Evolutionary conservation across 176 grass and related monocot genomes (phyloP).

Genomic region (Secale cereale): DNA sequence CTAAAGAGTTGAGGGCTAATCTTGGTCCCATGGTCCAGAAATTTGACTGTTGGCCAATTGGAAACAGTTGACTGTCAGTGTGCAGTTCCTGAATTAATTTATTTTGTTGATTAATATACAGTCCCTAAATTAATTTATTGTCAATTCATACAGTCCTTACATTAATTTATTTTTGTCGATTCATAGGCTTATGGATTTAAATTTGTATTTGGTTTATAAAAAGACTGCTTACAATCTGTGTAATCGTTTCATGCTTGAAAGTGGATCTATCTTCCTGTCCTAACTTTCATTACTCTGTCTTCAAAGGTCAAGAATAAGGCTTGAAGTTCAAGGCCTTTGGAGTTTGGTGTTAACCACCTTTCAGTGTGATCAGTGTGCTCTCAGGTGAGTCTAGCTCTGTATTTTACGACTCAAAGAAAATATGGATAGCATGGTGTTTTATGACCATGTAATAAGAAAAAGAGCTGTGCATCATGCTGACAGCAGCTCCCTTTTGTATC

Average conservation of each 20-base stretch:
- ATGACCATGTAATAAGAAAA: constrained; percentile 10
- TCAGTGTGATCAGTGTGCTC: constrained; percentile 4
- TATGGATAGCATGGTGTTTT: constrained; percentile 17
- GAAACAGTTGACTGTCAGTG: background rate
- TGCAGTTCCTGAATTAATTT: background rate
- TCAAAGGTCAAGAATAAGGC: constrained; percentile 71
- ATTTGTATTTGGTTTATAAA: constrained; percentile 25
- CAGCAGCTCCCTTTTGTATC: background rate
- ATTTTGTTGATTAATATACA: background rate
- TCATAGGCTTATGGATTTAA: background rate
- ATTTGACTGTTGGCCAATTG: background rate
- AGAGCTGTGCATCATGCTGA: constrained; percentile 10
- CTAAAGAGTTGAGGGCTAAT: background rate
- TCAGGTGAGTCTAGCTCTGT: constrained; percentile 30
- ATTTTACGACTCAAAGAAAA: constrained; percentile 19
- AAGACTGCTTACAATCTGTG: background rate
- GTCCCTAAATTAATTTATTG: background rate
- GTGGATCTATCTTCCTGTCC: background rate
- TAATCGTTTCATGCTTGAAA: background rate
- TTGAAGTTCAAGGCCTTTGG: constrained; percentile 38
- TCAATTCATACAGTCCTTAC: background rate
- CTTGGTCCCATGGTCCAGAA: background rate
- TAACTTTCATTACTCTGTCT: background rate
- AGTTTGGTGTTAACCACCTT: constrained; percentile 25
- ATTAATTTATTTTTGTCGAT: background rate